A percentile compares a stretch with the other conserved stretches of the same genome.
Conservation (phyloP, 2,329 filamentous ascomycete species). For the Rutstroemia sp. region DNA sequence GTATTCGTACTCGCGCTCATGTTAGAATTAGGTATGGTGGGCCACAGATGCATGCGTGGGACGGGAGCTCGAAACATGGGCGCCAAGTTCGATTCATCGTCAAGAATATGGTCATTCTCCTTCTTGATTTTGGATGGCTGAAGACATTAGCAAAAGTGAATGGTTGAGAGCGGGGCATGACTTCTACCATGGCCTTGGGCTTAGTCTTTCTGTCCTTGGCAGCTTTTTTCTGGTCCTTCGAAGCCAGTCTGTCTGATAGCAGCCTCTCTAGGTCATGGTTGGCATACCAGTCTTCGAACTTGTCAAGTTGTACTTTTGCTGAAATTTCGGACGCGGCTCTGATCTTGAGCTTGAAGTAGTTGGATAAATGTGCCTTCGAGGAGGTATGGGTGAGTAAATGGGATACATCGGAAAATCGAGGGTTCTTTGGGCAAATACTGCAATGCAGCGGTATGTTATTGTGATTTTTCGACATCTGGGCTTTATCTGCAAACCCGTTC, state of each 20-base stretch:
- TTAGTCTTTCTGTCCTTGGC: conserved; percentile 19
- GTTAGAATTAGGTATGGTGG: conserved; percentile 10
- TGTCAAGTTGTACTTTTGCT: conserved; percentile 54
- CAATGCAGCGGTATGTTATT: conserved; percentile 62
- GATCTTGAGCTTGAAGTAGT: conserved; percentile 76
- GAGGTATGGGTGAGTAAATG: conserved; percentile 88
- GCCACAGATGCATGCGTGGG: conserved; percentile 28
- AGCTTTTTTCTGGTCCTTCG: conserved; percentile 63
- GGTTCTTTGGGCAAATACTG: conserved; percentile 72
- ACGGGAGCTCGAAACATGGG: conserved; percentile 25
- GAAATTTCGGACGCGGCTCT: conserved; percentile 57
- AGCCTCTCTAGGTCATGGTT: conserved; percentile 62
- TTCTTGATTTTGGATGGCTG: conserved; percentile 11
- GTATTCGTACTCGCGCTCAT: not conserved
- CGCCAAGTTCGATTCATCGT: conserved; percentile 8
- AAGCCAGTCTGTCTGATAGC: conserved; percentile 68
- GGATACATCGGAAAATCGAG: conserved; percentile 81
- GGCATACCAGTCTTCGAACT: conserved; percentile 74
- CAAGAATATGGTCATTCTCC: conserved; percentile 9
- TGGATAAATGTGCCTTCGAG: conserved; percentile 85
- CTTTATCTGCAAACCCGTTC: conserved; percentile 1
- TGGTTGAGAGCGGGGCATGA: not conserved
- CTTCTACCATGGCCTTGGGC: not conserved
- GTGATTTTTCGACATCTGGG: conserved; percentile 20
- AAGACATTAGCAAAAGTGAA: not conserved